Evolutionary conservation across 1,139 yeast species (phyloP).

Genomic region (Taphrina confusa): DNA sequence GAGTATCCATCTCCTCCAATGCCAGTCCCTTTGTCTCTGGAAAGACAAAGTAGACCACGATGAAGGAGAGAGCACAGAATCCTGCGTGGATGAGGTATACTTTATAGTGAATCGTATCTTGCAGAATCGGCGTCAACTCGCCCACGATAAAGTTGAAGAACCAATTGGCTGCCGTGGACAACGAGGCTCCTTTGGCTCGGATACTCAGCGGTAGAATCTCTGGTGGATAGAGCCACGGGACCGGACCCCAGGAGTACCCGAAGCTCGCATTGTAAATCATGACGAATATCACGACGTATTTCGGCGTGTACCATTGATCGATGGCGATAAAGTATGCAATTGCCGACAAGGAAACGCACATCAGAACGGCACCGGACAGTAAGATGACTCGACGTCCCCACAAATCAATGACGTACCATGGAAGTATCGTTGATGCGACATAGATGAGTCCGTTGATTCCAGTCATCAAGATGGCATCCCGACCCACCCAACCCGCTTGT

Average conservation of each 20-base stretch:
- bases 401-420: conserved; percentile 84
- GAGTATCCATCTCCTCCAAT: conserved; percentile 81
- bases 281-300: conserved; percentile 71
- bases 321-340: conserved; percentile 69
- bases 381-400: conserved; percentile 90
- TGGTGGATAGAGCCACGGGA: conserved; percentile 88
- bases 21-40: conserved; percentile 92
- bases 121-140: conserved; percentile 81
- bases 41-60: conserved; percentile 66
- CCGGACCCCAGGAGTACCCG: conserved; percentile 51
- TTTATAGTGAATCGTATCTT: conserved; percentile 75
- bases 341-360: conserved; percentile 68
- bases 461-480: conserved; percentile 86
- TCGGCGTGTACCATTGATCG: conserved; percentile 64
- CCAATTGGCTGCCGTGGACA: conserved; percentile 93
- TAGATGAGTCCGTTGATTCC: conserved; percentile 83
- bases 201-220: conserved; percentile 85
- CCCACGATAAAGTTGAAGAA: conserved; percentile 91
- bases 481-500: conserved; percentile 91
- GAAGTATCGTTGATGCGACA: conserved; percentile 74
- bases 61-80: conserved; percentile 70
- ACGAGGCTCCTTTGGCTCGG: conserved; percentile 89
- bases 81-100: conserved; percentile 78
- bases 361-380: conserved; percentile 71
- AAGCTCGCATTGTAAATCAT: conserved; percentile 66